Evolutionary conservation across 1,284 basidiomycete genomes (phyloP).

Genomic region (Trametes sp.): DNA sequence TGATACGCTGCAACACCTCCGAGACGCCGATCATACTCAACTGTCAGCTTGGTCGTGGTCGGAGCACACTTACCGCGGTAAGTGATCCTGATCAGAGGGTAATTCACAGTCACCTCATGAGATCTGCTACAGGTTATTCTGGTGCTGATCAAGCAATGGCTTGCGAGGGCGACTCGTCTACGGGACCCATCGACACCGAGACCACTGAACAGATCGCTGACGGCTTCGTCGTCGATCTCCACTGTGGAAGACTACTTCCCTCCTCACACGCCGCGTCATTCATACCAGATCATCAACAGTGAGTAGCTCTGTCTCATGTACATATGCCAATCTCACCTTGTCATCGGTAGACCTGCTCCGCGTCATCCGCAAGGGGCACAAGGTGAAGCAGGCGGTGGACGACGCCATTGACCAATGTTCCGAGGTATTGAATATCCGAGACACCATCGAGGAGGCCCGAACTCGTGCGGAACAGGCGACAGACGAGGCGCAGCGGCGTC

Average conservation of each 20-base stretch:
- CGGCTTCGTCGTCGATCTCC: conserved; percentile 48
- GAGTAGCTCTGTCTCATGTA: conserved; percentile 36
- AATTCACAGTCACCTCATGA: not conserved
- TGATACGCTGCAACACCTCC: conserved; percentile 76
- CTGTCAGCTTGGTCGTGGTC: conserved; percentile 95
- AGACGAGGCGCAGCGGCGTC: conserved; percentile 73
- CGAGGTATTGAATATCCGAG: conserved; percentile 85
- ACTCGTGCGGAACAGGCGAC: conserved; percentile 78
- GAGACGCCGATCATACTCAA: conserved; percentile 92
- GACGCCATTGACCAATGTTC: conserved; percentile 91
- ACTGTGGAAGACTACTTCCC: conserved; percentile 38
- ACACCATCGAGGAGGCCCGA: conserved; percentile 88
- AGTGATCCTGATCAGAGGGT: conserved; percentile 34
- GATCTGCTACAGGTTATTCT: conserved; percentile 69
- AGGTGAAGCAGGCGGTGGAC: conserved; percentile 90
- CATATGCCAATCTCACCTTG: not conserved
- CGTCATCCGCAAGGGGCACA: conserved; percentile 90
- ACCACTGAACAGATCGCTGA: conserved; percentile 45
- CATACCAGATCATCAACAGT: conserved; percentile 86
- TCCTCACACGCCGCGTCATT: conserved; percentile 57
- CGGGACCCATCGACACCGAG: conserved; percentile 48
- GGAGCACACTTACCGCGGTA: conserved; percentile 90
- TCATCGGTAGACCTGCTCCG: conserved; percentile 79
- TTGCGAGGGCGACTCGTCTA: conserved; percentile 51
- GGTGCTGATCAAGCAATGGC: conserved; percentile 88